Conservation (phyloP, 169 alveolate species). For the Plasmodium adleri region DNA sequence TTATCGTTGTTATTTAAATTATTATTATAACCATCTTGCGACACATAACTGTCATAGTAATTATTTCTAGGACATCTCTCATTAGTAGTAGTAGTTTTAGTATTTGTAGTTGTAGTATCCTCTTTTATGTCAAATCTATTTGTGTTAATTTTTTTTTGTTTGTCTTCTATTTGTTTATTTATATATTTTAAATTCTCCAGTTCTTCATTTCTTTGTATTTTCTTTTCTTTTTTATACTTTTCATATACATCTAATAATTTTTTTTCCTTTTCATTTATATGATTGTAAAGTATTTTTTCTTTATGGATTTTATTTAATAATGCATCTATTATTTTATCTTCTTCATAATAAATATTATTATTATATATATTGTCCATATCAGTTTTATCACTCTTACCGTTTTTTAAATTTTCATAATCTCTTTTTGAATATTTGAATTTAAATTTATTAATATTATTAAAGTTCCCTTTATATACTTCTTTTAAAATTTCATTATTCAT, state of each 20-base stretch:
- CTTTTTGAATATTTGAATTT: conserved; percentile 43
- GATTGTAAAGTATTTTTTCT: not conserved
- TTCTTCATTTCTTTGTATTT: conserved; percentile 31
- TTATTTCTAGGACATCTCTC: no score
- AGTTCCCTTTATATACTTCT: conserved; percentile 35
- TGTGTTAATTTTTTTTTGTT: not conserved
- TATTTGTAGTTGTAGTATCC: no score
- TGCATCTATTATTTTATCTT: conserved; percentile 24
- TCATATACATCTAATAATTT: conserved; percentile 27
- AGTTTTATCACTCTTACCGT: not conserved
- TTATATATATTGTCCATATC: not conserved
- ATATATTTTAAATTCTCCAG: conserved; percentile 50
- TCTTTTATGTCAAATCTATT: not conserved
- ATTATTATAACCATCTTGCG: no score
- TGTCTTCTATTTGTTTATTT: conserved; percentile 19
- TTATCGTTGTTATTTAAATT: not conserved
- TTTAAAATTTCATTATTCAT: conserved; percentile 24
- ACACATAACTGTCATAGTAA: no score
- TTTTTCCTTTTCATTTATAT: conserved; percentile 5
- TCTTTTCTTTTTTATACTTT: conserved; percentile 17
- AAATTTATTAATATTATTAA: conserved; percentile 28
- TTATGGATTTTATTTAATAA: conserved; percentile 6
- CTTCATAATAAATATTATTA: conserved; percentile 7
- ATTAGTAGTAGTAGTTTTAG: no score
- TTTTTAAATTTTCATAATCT: conserved; percentile 33